Conservation (phyloP, 495 filamentous ascomycete genomes). For the Penicillium coffeae region DNA sequence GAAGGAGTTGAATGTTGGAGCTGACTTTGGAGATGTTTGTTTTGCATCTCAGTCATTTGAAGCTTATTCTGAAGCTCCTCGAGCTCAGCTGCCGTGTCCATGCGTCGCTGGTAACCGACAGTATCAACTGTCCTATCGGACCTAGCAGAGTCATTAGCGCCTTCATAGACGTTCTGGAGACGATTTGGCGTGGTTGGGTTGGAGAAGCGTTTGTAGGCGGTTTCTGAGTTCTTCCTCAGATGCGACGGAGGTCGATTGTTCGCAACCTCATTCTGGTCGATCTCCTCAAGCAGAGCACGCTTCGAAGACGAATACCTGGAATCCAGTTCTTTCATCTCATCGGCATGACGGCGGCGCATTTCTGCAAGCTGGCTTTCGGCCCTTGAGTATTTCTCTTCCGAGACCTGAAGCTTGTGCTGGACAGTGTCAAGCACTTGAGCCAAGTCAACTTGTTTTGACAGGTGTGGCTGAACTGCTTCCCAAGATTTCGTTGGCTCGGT, state of each 20-base stretch:
- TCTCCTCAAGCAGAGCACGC: constrained; percentile 75
- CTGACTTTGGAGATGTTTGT: constrained; percentile 88
- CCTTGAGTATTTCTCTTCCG: constrained; percentile 75
- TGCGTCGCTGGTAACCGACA: constrained; percentile 78
- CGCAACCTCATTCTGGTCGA: constrained; percentile 77
- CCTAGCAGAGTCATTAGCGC: constrained; percentile 71
- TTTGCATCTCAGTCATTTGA: constrained; percentile 93
- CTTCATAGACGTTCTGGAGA: constrained; percentile 59
- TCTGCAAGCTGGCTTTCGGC: constrained; percentile 83
- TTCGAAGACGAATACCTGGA: constrained; percentile 68
- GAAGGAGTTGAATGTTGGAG: constrained; percentile 60
- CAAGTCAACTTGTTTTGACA: constrained; percentile 70
- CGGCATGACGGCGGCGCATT: constrained; percentile 65
- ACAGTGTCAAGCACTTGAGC: constrained; percentile 87
- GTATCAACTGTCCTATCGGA: constrained; percentile 91
- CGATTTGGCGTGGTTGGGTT: constrained; percentile 73
- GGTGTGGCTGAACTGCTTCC: constrained; percentile 56
- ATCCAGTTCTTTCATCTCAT: constrained; percentile 71
- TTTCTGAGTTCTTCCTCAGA: constrained; percentile 68
- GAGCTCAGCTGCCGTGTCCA: constrained; percentile 87
- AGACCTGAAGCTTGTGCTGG: constrained; percentile 78
- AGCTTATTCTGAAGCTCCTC: constrained; percentile 94
- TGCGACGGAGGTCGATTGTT: constrained; percentile 75
- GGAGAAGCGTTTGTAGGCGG: constrained; percentile 59
- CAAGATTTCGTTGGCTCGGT: constrained; percentile 56